Evolutionary conservation across 176 grass and related monocot genomes (phyloP).

Genomic region (Zoysia pacifica): DNA sequence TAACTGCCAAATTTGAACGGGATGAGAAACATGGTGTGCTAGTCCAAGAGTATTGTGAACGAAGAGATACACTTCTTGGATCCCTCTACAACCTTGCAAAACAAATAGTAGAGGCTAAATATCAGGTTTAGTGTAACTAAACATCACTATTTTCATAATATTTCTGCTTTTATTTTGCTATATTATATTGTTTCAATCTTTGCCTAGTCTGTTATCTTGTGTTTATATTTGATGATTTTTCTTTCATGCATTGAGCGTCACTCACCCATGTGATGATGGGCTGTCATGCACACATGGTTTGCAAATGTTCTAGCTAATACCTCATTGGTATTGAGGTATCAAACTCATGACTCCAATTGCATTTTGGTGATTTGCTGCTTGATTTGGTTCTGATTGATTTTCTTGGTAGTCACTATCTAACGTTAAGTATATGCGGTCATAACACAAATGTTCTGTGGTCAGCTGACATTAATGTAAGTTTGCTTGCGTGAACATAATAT

Average conservation of each 20-base stretch:
- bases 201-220: constrained; percentile 19
- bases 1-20: constrained; percentile 87
- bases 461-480: constrained; percentile 35
- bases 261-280: constrained; percentile 20
- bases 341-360: constrained; percentile 8
- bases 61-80: constrained; percentile 88
- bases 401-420: constrained; percentile 10
- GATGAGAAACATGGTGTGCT: constrained; percentile 72
- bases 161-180: constrained; percentile 13
- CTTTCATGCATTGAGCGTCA: constrained; percentile 7
- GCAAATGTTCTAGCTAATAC: background rate
- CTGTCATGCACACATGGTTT: background rate
- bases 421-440: background rate
- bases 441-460: constrained; percentile 20
- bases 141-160: constrained; percentile 17
- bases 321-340: constrained; percentile 23
- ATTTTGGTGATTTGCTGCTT: constrained; percentile 27
- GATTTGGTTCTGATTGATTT: constrained; percentile 6
- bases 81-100: constrained; percentile 83
- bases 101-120: constrained; percentile 77
- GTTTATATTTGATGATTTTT: constrained; percentile 30
- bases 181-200: constrained; percentile 24
- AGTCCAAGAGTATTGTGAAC: constrained; percentile 75
- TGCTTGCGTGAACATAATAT: background rate
- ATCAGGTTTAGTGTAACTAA: constrained; percentile 60